phyloP scores from a whole-genome alignment of 805 yeast species.

The Maudiozyma serrabonitensis region DNA sequence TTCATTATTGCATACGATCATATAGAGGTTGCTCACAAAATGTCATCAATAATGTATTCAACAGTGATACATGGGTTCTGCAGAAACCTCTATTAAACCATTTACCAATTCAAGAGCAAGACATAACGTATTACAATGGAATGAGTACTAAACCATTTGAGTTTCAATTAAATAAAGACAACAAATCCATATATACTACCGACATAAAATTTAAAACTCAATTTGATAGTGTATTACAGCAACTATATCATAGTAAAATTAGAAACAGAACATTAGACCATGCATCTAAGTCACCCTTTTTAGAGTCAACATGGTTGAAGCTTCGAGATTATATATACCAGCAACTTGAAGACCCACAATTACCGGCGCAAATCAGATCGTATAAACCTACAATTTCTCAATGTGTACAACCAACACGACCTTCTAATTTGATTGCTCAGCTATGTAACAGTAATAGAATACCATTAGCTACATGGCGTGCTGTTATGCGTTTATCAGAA shows the following conservation, averaged over 20 bases:
- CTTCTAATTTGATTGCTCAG: constrained; percentile 10
- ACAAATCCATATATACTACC: constrained; percentile 5
- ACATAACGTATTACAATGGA: background rate
- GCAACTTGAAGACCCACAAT: constrained; percentile 7
- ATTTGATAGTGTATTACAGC: constrained; percentile 9
- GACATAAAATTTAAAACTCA: constrained; percentile 7
- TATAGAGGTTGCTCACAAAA: background rate
- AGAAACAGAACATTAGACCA: constrained; percentile 2
- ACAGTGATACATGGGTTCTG: constrained; percentile 4
- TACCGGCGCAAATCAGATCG: constrained; percentile 1
- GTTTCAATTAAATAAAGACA: background rate
- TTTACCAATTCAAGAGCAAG: constrained; percentile 4
- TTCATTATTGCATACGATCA: background rate
- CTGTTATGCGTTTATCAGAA: no score
- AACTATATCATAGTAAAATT: constrained; percentile 11
- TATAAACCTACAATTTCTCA: constrained; percentile 8
- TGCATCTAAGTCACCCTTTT: constrained; percentile 2
- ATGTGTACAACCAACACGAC: constrained; percentile 12
- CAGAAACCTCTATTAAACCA: constrained; percentile 1
- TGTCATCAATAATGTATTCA: constrained; percentile 1
- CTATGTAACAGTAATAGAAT: constrained; percentile 3
- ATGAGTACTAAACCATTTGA: background rate
- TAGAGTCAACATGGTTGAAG: constrained; percentile 5
- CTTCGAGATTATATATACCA: constrained; percentile 8
- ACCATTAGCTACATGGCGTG: no score